Conservation (phyloP, 768 basidiomycete species). For the Coprinopsis strossmayeri region DNA sequence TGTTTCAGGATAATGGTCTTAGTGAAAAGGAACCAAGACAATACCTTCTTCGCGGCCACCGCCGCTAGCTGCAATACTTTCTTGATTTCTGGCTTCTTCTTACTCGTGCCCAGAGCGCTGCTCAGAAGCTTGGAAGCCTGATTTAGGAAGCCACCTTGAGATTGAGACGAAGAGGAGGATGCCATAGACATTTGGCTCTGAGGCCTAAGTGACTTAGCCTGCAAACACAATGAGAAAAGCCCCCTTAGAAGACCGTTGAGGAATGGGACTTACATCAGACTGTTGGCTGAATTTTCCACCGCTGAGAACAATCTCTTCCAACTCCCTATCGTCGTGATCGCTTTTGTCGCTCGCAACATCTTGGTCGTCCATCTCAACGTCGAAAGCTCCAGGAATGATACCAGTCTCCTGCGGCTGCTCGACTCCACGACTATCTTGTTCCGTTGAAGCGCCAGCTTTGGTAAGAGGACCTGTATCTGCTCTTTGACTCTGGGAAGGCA, state of each 20-base stretch:
- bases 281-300: conserved; percentile 29
- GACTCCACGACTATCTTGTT: conserved; percentile 11
- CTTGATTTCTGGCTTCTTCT: conserved; percentile 71
- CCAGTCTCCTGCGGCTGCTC: conserved; percentile 2
- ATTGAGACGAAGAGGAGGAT: conserved; percentile 36
- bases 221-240: conserved; percentile 10
- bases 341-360: conserved; percentile 25
- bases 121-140: conserved; percentile 66
- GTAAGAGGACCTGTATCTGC: conserved; percentile 29
- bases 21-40: not conserved
- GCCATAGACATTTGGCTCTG: conserved; percentile 52
- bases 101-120: conserved; percentile 64
- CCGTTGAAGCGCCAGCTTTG: conserved; percentile 12
- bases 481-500: conserved; percentile 53
- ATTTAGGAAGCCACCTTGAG: conserved; percentile 58
- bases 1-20: conserved; percentile 2
- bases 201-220: conserved; percentile 27
- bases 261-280: conserved; percentile 33
- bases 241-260: not conserved
- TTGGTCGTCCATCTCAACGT: conserved; percentile 33
- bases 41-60: conserved; percentile 76
- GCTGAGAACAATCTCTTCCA: conserved; percentile 37
- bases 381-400: conserved; percentile 24
- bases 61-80: conserved; percentile 74
- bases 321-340: conserved; percentile 25